These are phyloP conservation scores for Penicillium sp. DNA, from an alignment of 2,329 filamentous ascomycete genomes.

Conservation along the genomic window DNA sequence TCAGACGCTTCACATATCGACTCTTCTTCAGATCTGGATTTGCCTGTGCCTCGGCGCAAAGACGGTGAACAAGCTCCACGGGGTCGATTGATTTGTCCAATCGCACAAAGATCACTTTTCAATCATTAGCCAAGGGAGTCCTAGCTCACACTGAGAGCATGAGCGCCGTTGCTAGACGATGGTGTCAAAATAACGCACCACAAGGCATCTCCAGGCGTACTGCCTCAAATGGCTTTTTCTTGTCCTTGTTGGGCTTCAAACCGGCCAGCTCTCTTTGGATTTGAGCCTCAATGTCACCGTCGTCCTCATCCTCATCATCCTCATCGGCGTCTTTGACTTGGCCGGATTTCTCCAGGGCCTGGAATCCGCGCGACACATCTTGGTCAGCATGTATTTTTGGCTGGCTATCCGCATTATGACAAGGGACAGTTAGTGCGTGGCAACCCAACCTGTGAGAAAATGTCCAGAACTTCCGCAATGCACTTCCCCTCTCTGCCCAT, in stretches of 20 bases:
- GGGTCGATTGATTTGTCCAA: slow-evolving; percentile 53
- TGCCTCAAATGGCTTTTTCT: slow-evolving; percentile 45
- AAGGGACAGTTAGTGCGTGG: neutral
- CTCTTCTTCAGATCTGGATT: slow-evolving; percentile 49
- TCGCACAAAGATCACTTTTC: slow-evolving; percentile 53
- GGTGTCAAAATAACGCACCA: slow-evolving; percentile 23
- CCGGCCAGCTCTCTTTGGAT: slow-evolving; percentile 54
- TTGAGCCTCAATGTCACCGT: slow-evolving; percentile 54
- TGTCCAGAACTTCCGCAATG: slow-evolving; percentile 51
- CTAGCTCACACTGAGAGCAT: slow-evolving; percentile 4
- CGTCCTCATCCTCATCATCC: slow-evolving; percentile 32
- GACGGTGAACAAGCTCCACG: slow-evolving; percentile 52
- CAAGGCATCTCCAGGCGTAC: slow-evolving; percentile 50
- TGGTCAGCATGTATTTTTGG: neutral
- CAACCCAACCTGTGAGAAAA: slow-evolving; percentile 49
- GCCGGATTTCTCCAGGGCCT: slow-evolving; percentile 11
- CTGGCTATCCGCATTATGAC: no score
- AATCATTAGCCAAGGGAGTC: slow-evolving; percentile 19
- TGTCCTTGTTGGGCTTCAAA: slow-evolving; percentile 44
- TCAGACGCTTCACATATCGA: slow-evolving; percentile 55
- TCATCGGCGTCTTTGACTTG: slow-evolving; percentile 20
- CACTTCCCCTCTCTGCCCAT: slow-evolving; percentile 57
- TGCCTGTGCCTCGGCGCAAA: slow-evolving; percentile 52
- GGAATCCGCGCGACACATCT: neutral
- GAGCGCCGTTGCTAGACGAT: neutral